Conservation (phyloP, 768 basidiomycete genomes). For the Pleurotus citrinopileatus region DNA sequence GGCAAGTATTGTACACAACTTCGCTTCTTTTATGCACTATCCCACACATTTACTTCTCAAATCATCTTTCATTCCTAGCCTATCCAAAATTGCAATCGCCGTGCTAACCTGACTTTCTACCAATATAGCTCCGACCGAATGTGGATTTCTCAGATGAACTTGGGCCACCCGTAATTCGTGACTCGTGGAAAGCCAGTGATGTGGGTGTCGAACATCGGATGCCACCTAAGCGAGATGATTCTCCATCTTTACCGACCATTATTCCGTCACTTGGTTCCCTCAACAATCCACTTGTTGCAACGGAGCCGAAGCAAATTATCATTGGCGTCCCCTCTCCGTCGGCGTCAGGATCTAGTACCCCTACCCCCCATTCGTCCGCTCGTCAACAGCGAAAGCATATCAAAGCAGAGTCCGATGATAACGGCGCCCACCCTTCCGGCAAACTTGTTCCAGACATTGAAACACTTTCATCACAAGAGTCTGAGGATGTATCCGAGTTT, state of each 20-base stretch:
- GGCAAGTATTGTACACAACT: conserved; percentile 30
- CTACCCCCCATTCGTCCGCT: background rate
- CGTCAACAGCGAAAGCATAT: background rate
- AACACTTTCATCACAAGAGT: background rate
- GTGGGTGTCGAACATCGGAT: background rate
- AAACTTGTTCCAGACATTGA: background rate
- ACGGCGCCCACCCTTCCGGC: background rate
- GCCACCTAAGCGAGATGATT: conserved; percentile 2
- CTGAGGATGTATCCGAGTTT: background rate
- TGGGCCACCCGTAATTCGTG: conserved; percentile 59
- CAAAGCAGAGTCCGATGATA: conserved; percentile 6
- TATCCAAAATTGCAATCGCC: too few relatives aligned
- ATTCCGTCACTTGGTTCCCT: background rate
- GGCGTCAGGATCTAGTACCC: too few relatives aligned
- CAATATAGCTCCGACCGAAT: conserved; percentile 55
- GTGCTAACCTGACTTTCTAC: background rate
- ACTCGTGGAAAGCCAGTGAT: conserved; percentile 52
- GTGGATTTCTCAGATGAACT: conserved; percentile 60
- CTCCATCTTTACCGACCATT: conserved; percentile 1
- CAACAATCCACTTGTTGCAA: background rate
- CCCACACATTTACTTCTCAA: conserved; percentile 2
- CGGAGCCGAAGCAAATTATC: background rate
- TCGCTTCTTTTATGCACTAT: background rate
- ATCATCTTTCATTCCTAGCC: background rate
- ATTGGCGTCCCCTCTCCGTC: background rate